phyloP scores from a whole-genome alignment of 2,329 filamentous ascomycete genomes.

The Albophoma yamanashiensis region DNA sequence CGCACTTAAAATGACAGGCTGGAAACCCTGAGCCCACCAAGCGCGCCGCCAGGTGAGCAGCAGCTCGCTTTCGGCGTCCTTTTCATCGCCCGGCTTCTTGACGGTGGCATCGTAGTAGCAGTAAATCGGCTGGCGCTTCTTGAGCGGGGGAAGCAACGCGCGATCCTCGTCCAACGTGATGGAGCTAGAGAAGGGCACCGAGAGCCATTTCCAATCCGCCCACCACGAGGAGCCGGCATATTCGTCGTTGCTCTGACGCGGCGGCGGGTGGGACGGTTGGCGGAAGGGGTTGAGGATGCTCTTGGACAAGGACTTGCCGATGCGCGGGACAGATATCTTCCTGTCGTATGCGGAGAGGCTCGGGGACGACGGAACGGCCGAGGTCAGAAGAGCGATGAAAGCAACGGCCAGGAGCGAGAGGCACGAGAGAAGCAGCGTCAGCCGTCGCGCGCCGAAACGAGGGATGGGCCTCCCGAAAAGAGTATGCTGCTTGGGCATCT shows the following conservation, averaged over 20 bases:
- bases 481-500: slow-evolving; percentile 18
- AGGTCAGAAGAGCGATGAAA: slow-evolving; percentile 41
- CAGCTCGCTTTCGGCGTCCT: slow-evolving; percentile 66
- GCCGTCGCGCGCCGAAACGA: slow-evolving; percentile 39
- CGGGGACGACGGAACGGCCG: slow-evolving; percentile 34
- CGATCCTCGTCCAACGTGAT: slow-evolving; percentile 73
- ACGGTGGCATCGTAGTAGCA: slow-evolving; percentile 75
- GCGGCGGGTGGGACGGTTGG: slow-evolving; percentile 58
- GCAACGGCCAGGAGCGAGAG: slow-evolving; percentile 43
- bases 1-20: slow-evolving; percentile 67
- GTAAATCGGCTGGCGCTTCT: slow-evolving; percentile 64
- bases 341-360: slow-evolving; percentile 39
- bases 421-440: slow-evolving; percentile 38
- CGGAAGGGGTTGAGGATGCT: slow-evolving; percentile 56
- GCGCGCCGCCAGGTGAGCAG: slow-evolving; percentile 82
- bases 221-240: slow-evolving; percentile 76
- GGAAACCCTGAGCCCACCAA: slow-evolving; percentile 93
- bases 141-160: slow-evolving; percentile 69
- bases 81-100: slow-evolving; percentile 50
- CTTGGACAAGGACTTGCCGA: slow-evolving; percentile 29
- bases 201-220: slow-evolving; percentile 81
- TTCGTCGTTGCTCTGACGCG: slow-evolving; percentile 67
- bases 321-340: slow-evolving; percentile 37
- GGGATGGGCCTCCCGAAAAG: slow-evolving; percentile 38
- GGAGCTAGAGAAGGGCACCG: slow-evolving; percentile 70